A percentile compares a stretch with the other conserved stretches of the same genome.
Conservation (phyloP, 2,329 filamentous ascomycete species). For the Hypoxylon sp. region DNA sequence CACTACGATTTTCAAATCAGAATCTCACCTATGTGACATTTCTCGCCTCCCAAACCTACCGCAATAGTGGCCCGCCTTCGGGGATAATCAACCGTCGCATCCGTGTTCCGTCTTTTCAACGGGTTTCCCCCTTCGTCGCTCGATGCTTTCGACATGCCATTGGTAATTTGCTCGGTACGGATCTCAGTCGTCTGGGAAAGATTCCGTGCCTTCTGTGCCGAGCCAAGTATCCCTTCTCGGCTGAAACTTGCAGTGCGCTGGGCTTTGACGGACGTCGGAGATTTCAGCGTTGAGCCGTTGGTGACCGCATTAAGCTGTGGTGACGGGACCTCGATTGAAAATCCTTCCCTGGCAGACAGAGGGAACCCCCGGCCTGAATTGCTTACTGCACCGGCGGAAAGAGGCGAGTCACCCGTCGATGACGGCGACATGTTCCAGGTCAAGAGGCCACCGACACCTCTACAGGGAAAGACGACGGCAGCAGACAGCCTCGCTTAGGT, state of each 20-base stretch:
- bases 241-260: conserved; percentile 61
- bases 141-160: conserved; percentile 56
- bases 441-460: conserved; percentile 26
- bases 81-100: conserved; percentile 69
- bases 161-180: conserved; percentile 52
- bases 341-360: conserved; percentile 57
- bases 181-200: conserved; percentile 64
- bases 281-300: conserved; percentile 59
- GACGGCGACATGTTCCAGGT: conserved; percentile 59
- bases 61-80: conserved; percentile 71
- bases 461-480: conserved; percentile 19
- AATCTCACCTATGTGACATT: conserved; percentile 21
- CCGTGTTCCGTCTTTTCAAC: conserved; percentile 69
- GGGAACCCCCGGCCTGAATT: conserved; percentile 53
- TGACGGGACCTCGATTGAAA: conserved; percentile 59
- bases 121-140: conserved; percentile 63
- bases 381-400: conserved; percentile 52
- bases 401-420: conserved; percentile 62
- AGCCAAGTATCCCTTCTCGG: conserved; percentile 62
- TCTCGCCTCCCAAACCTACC: conserved; percentile 54
- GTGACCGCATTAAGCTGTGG: conserved; percentile 53
- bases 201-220: conserved; percentile 63
- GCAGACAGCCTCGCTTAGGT: conserved; percentile 32
- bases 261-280: conserved; percentile 58
- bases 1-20: conserved; percentile 61